Evolutionary conservation across 352 stramenopile genomes (phyloP).

Genomic region (Plasmopara muralis): DNA sequence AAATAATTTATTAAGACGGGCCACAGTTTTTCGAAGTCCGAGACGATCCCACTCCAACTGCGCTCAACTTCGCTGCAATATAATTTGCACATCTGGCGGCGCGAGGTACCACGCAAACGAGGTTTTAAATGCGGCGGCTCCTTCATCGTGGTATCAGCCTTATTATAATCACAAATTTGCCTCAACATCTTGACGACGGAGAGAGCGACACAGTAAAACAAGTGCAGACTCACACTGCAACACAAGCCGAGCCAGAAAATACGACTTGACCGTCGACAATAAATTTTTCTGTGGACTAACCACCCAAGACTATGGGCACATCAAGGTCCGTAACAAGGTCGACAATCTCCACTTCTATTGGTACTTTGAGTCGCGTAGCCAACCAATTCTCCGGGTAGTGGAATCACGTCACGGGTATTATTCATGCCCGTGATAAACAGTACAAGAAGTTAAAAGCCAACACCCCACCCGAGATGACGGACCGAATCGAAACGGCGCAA

Average conservation of each 20-base stretch:
- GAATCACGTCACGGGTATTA: slow-evolving; percentile 98
- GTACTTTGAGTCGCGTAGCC: slow-evolving; percentile 56
- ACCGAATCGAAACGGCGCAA: slow-evolving; percentile 95
- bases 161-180: slow-evolving; percentile 26
- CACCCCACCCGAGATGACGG: slow-evolving; percentile 95
- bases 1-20: slow-evolving; percentile 6
- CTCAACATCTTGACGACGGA: slow-evolving; percentile 11
- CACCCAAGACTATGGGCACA: slow-evolving; percentile 44
- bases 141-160: slow-evolving; percentile 21
- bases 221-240: slow-evolving; percentile 20
- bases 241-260: slow-evolving; percentile 12
- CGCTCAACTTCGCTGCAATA: slow-evolving; percentile 24
- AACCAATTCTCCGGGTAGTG: slow-evolving; percentile 88
- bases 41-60: slow-evolving; percentile 18
- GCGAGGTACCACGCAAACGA: slow-evolving; percentile 17
- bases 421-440: slow-evolving; percentile 97
- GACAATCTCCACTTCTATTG: slow-evolving; percentile 73
- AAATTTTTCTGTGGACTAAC: slow-evolving; percentile 42
- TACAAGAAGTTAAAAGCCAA: slow-evolving; percentile 97
- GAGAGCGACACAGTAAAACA: slow-evolving; percentile 5
- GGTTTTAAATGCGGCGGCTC: slow-evolving; percentile 19
- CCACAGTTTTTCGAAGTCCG: slow-evolving; percentile 10
- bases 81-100: slow-evolving; percentile 22
- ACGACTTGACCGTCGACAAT: slow-evolving; percentile 9
- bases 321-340: slow-evolving; percentile 75